A percentile compares a stretch with the other conserved stretches of the same genome.
Conservation (phyloP, 2,329 filamentous ascomycete species). For the Colletotrichum endophyticum region DNA sequence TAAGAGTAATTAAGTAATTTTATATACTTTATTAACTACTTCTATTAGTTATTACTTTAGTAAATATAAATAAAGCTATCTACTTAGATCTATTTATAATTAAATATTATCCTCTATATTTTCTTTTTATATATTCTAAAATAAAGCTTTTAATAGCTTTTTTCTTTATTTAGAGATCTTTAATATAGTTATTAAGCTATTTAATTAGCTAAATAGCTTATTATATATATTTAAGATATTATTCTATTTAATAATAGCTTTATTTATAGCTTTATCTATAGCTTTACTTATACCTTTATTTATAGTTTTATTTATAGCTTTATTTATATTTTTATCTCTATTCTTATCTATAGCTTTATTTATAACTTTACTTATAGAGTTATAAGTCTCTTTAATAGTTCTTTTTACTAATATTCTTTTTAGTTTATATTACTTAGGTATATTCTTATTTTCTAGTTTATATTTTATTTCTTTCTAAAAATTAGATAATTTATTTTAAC, state of each 20-base stretch:
- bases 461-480: too few species aligned
- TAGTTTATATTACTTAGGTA: neutral
- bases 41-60: fast-evolving
- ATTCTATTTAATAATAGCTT: neutral
- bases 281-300: neutral
- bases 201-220: neutral
- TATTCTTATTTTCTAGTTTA: fast-evolving
- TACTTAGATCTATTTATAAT: neutral
- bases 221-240: neutral
- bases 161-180: neutral
- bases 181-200: neutral
- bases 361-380: too few species aligned
- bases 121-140: neutral
- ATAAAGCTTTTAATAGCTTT: neutral
- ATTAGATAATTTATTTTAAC: neutral
- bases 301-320: neutral
- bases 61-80: neutral
- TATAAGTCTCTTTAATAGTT: neutral
- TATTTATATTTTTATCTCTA: too few species aligned
- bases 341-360: too few species aligned
- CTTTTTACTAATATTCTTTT: neutral
- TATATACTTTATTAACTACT: neutral
- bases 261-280: neutral
- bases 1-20: neutral
- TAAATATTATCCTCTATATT: neutral